Evolutionary conservation across 805 yeast species (phyloP), one percentile per base, ranked within the genome.

Genomic region (Gaillardinia entomophila): DNA sequence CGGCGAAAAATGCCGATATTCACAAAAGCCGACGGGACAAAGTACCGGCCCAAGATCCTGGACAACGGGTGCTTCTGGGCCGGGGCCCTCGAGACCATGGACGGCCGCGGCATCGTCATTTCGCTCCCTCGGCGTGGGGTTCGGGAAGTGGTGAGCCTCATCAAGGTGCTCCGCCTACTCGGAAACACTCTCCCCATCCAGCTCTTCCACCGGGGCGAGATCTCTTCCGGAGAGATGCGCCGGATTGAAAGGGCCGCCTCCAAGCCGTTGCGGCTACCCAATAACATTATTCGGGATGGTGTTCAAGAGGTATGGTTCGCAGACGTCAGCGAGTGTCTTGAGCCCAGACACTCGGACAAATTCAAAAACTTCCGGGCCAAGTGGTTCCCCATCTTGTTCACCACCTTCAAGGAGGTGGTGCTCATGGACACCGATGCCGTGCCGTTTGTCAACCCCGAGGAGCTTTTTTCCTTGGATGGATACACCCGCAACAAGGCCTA

Each of bases 351-450:
- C 34, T 39, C 47, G 24, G 37, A 41, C 26, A 28, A 42, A 6
- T 60, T 63, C 34, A 42, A 51, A 3, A 56, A 62, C 4, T 66
- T 57, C 36, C 49, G 57, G 15, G 62, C 55, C 42, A 65, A 62
- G 37, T 28, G 64, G 1, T 37, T 62, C 14, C 63, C 68, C 1
- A 41, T 62, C 14, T 34, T 63, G 12, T 59, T 57, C 35, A 48
- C 48, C 17, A 50, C 67, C 1, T 75, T 75, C 43, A 66, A 66
- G 24, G 77, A 73, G 41, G 60, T 64, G 26, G 51, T 77, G 7
- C 53, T 76, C 17, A 35, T 77, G 13, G 82, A 77, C 44, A 77
- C 78, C 2, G 78, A 71, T 39, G 57, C 68, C 1, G 71, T 74
- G 1, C 62, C 74, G 1, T 53, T 73, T 30, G 55, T 61, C 16